Evolutionary conservation across 371 early-diverging fungal genomes (phyloP).

Genomic region (Lichtheimia ornata): DNA sequence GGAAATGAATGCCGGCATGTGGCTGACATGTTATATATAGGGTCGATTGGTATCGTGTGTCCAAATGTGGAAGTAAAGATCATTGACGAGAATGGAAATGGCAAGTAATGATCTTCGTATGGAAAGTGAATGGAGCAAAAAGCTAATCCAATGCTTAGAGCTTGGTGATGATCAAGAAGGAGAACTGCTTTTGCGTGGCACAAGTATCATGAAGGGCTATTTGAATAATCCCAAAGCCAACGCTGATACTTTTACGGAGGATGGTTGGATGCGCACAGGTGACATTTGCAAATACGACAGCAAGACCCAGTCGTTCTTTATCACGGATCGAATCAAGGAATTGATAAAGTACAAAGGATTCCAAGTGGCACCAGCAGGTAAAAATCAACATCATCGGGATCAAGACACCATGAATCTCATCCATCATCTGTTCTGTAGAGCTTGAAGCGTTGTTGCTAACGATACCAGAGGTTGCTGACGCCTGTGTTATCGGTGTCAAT

Average conservation of each 20-base stretch:
- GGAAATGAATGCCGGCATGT: no score
- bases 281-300: conserved; percentile 74
- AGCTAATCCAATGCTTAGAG: conserved; percentile 23
- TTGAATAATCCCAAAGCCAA: conserved; percentile 73
- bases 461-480: conserved; percentile 72
- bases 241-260: conserved; percentile 59
- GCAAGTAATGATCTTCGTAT: conserved; percentile 1
- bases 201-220: conserved; percentile 53
- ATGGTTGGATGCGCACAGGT: conserved; percentile 84
- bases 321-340: conserved; percentile 76
- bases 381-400: not conserved
- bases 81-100: conserved; percentile 57
- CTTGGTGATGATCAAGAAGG: conserved; percentile 61
- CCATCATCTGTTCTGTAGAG: conserved; percentile 33
- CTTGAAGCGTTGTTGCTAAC: conserved; percentile 79
- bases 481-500: conserved; percentile 71
- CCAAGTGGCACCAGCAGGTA: conserved; percentile 60
- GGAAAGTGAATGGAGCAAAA: not conserved
- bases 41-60: conserved; percentile 63
- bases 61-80: conserved; percentile 72
- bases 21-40: no score
- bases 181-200: conserved; percentile 70
- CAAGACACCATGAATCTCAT: no score
- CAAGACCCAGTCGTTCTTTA: conserved; percentile 49
- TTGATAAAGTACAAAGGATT: conserved; percentile 79